Conservation (phyloP, 2,329 filamentous ascomycete genomes). For the Trichophyton schoenleinii region DNA sequence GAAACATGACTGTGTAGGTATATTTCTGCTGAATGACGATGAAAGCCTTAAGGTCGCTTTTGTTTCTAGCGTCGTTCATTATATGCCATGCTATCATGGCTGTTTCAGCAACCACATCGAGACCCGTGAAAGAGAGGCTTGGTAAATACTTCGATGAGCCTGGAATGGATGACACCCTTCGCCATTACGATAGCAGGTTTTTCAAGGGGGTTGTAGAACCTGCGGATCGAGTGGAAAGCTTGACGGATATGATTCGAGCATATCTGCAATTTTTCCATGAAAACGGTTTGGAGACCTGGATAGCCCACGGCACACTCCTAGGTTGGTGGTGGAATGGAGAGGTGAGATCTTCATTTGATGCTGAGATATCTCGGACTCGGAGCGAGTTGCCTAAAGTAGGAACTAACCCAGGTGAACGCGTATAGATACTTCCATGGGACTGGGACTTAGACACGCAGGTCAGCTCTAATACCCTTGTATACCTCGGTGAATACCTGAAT, state of each 20-base stretch:
- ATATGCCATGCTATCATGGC: background rate
- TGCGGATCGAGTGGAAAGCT: conserved; percentile 51
- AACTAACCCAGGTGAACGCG: conserved; percentile 61
- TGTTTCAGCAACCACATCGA: background rate
- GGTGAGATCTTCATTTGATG: conserved; percentile 23
- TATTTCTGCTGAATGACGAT: background rate
- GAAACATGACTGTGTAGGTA: no score
- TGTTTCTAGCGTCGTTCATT: background rate
- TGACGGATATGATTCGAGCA: conserved; percentile 58
- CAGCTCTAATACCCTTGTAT: conserved; percentile 51
- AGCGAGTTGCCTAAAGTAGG: background rate
- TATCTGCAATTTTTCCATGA: conserved; percentile 57
- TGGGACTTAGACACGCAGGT: conserved; percentile 76
- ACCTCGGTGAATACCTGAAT: conserved; percentile 56
- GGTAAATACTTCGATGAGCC: conserved; percentile 57
- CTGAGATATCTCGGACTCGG: no score
- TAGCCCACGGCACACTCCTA: conserved; percentile 70
- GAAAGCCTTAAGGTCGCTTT: background rate
- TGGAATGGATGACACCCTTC: conserved; percentile 46
- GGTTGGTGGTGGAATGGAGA: conserved; percentile 80
- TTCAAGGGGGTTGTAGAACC: conserved; percentile 54
- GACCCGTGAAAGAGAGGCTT: conserved; percentile 16
- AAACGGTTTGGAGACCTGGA: conserved; percentile 65
- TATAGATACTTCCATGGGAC: conserved; percentile 66
- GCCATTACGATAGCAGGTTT: conserved; percentile 64